Conservation (phyloP, 148 eudicot species). For the Spergularia bocconei region DNA sequence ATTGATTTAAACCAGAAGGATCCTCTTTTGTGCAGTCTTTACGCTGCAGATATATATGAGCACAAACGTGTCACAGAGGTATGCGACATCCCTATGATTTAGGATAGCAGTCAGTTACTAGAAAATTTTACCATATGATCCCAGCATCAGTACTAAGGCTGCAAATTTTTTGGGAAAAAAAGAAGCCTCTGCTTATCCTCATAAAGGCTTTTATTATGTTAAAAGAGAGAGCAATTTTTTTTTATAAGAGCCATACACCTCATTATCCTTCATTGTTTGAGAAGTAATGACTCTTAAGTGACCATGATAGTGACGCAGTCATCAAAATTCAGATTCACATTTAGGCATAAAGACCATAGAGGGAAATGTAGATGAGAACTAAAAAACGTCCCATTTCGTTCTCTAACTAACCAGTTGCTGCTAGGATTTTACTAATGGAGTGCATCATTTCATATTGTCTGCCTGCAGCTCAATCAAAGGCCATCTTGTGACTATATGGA, state of each 20-base stretch:
- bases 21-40: conserved; percentile 74
- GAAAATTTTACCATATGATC: background rate
- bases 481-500: conserved; percentile 67
- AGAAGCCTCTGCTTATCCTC: background rate
- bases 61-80: conserved; percentile 65
- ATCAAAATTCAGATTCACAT: no score
- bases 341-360: no score
- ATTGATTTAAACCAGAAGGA: conserved; percentile 74
- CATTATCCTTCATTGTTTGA: background rate
- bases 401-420: background rate
- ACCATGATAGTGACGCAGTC: no score
- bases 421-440: background rate
- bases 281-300: no score
- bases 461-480: conserved; percentile 62
- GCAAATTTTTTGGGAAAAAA: background rate
- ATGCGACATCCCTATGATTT: conserved; percentile 15
- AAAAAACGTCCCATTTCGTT: background rate
- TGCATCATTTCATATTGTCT: conserved; percentile 8
- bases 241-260: background rate
- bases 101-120: background rate
- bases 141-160: background rate
- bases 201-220: background rate
- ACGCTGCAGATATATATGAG: conserved; percentile 66
- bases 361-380: background rate
- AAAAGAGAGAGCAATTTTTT: background rate